Evolutionary conservation across 768 basidiomycete genomes (phyloP), one percentile per base, ranked within the genome.

Genomic region (Rubroboletus pulcherrimus): DNA sequence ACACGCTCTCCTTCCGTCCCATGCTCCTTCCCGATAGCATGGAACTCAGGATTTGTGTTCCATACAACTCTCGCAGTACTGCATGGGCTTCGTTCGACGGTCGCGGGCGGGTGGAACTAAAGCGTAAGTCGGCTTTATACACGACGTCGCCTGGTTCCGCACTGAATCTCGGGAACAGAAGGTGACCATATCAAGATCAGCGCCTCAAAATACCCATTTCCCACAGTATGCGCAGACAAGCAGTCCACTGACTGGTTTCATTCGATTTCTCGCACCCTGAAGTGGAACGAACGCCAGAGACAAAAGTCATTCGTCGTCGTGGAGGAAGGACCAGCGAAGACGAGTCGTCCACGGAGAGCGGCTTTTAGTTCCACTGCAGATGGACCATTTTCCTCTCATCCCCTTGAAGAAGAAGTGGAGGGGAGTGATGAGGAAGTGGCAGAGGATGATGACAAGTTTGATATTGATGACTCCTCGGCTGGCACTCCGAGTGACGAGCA

Each of bases 41-140:
- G 93, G 96, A 98, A 66, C 79, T 99, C 38, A 86, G 97, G 5
- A 92, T 99, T 34, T 98, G 96, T 64, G 97, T 99, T n/a, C 97
- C 97, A 9, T 98, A 93, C 77, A 98, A 98, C 72, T 97, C 94
- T 24, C 79, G 97, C 43, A 96, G 93, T 66, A 99, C 96, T 0
- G 97, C 97, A 8, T 99, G 97, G 97, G 97, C 91, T 9, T 95
- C 93, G 21, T 99, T 99, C 69, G 97, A 99, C 66, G 97, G 97
- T 21, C 85, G 97, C 43, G 97, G 97, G 1, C 83, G 97, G 34
- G 90, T 99, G 12, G 97, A 99, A 73, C 77, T 98, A 24, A 91
- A 91, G 73, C 97, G 96, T 96, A 66, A 67, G 92, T 78, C 33
- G 15, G 11, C 19, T 38, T 45, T 31, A 43, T 14, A 14, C 21